These are phyloP conservation scores for Phlebiopsis flavidoalba DNA, from an alignment of 768 basidiomycete genomes.

Conservation along the genomic window DNA sequence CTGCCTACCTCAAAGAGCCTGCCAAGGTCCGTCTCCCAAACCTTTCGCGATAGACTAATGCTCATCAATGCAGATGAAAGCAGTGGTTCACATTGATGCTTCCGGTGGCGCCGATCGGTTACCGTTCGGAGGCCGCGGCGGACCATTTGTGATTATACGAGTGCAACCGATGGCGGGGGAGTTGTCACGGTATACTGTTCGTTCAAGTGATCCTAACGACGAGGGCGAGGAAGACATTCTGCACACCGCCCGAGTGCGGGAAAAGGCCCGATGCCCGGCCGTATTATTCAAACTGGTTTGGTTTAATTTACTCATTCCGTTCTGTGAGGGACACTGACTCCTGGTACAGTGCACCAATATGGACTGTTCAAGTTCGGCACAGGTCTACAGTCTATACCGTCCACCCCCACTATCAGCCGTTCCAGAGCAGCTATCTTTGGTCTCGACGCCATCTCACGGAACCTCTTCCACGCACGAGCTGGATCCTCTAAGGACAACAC, in stretches of 20 bases:
- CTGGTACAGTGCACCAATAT: constrained; percentile 69
- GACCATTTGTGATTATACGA: constrained; percentile 77
- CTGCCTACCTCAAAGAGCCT: constrained; percentile 68
- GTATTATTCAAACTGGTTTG: constrained; percentile 81
- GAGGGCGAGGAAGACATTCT: constrained; percentile 81
- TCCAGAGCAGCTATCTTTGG: constrained; percentile 79
- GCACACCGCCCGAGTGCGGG: constrained; percentile 68
- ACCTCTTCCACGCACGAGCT: constrained; percentile 71
- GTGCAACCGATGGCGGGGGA: constrained; percentile 83
- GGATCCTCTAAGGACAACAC: constrained; percentile 60
- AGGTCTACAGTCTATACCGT: constrained; percentile 69
- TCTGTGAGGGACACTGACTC: background rate
- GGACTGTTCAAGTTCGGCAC: constrained; percentile 88
- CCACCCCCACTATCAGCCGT: constrained; percentile 80
- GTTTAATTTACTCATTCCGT: background rate
- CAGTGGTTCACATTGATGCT: constrained; percentile 83
- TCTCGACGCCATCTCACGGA: constrained; percentile 85
- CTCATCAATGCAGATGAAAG: constrained; percentile 62
- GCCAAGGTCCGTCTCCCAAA: constrained; percentile 57
- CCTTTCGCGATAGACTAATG: background rate
- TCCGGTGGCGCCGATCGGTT: constrained; percentile 70
- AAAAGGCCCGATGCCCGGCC: no score
- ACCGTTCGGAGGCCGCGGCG: constrained; percentile 61
- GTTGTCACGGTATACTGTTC: constrained; percentile 73
- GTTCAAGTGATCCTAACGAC: constrained; percentile 68